Base-by-base conservation (phyloP, 2,329 filamentous ascomycete species). In the Huntiella decipiens region DNA sequence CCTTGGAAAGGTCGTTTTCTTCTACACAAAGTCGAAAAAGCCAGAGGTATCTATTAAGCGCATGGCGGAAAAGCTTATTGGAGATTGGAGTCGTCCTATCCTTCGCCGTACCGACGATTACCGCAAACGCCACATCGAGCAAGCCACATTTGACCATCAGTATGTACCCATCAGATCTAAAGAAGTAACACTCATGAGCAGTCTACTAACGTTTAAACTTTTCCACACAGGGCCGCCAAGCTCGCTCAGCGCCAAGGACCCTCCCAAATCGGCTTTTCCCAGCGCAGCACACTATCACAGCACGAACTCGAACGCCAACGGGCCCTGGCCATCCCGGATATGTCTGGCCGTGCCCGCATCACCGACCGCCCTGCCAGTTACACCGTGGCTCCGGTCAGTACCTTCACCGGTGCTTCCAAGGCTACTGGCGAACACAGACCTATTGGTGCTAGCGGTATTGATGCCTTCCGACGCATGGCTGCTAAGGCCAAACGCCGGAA, bases 51-150 rank as follows among this genome's bases (percentile, higher is more conserved):
- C 71, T 51, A 95, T 98, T 67, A 95, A 95, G 68, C 79, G 88
- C 53, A 84, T 87, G 64, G 91, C 91, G 0, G 87, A 96, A 65
- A 77, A 82, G 42, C 68, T 96, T n/a, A 70, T 95, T 47, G 84
- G 83, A 47, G 88, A 96, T 58, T 98, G 91, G 91, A 94, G 86
- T 52, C 73, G 91, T 36, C 87, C 88, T 3, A 93, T 98, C 52
- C 70, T 98, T 45, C 88, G 92, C 65, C 79, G 86, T 54, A 93
- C 83, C 51, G 86, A 94, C 55, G 86, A 95, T 61, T 95, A 92
- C 66, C 87, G 85, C 64, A 91, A 94, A 67, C 77, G 82, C 16
- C 71, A 72, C 51, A 65, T 79, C 37, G 68, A 76, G 56, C 76
- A 72, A 12, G 71, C 71, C 50, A 73, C 78, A 45, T 78, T 73